Evolutionary conservation across 78 protist species (phyloP).

Genomic region (Dictyostelium brefeldianum): DNA sequence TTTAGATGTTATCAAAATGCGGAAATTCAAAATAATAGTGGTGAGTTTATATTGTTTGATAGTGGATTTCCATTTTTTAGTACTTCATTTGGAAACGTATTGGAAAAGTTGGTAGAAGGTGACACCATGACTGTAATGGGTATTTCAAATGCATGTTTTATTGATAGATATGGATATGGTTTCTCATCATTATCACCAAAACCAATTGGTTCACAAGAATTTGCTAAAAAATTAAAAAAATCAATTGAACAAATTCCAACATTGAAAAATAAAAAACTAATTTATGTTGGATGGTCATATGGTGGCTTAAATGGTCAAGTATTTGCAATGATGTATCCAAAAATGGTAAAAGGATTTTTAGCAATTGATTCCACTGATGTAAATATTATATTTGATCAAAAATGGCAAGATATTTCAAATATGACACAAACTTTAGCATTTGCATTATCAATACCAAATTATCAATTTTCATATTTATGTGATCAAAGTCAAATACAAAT

Average conservation of each 20-base stretch:
- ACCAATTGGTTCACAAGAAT: constrained; percentile 4
- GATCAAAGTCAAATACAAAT: not conserved
- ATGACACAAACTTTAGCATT: not conserved
- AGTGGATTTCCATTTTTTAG: constrained; percentile 56
- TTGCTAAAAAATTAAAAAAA: not conserved
- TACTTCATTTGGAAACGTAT: not conserved
- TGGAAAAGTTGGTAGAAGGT: not conserved
- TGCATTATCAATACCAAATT: not conserved
- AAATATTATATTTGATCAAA: not conserved
- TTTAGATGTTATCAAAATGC: constrained; percentile 38
- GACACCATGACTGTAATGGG: not conserved
- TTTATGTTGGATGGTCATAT: constrained; percentile 67
- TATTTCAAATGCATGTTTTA: not conserved
- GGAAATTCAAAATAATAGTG: not conserved
- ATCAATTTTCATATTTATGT: not conserved
- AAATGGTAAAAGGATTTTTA: constrained; percentile 16
- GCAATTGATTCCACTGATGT: constrained; percentile 33
- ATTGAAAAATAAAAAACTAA: not conserved
- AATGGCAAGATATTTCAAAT: not conserved
- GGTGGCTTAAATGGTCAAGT: constrained; percentile 40
- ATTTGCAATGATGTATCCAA: constrained; percentile 15
- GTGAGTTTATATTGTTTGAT: constrained; percentile 32
- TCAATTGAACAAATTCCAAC: not conserved
- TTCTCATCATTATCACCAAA: constrained; percentile 42
- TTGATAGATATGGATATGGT: constrained; percentile 67